Base-by-base conservation (phyloP, 352 stramenopile genomes). In the Phytophthora parvispora region DNA sequence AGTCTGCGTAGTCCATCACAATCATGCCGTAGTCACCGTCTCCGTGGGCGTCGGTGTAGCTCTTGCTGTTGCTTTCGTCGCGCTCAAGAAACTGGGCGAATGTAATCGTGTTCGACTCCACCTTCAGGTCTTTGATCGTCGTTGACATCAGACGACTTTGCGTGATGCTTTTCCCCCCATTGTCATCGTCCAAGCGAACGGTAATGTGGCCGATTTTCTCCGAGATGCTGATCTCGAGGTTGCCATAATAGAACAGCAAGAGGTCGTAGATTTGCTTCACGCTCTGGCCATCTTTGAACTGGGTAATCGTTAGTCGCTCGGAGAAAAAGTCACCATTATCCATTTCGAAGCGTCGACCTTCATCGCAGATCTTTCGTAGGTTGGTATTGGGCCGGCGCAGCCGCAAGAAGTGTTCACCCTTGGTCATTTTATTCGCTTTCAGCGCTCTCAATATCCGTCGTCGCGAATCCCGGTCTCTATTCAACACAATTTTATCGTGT, bases 181-280 rank as follows among this genome's bases (percentile, higher is more conserved):
- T 82, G 70, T 87, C 79, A 45, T 89, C 79, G 55, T 91, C 83
- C 45, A 87, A 81, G 49, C 83, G 80, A 34, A 89, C 72, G 2
- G 78, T 91, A 31, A 91, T 82, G 31, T 85, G 67, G 1, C 83
- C 83, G 0, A 87, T 60, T 40, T 75, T 80, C 57, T 91, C 83
- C 12, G 83, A 85, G 54, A 89, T 84, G 50, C 68, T 84, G 71
- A 89, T 87, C 65, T 91, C 83, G 5, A 91, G 60, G 56, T 89
- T 91, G 65, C 66, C 69, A 31, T 77, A 84, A 55, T 85, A 88
- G 32, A 86, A 89, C 15, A 75, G 53, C 29, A 86, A 64, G 6
- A 81, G 54, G n/a, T 91, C 83, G 45, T 80, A 85, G 38, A 89
- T 77, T 32, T 87, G 76, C 32, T 71, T 74, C 12, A 87, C 78